These are phyloP conservation scores for Picea sitchensis DNA, from an alignment of 75 land plant genomes.

Conservation along the genomic window DNA sequence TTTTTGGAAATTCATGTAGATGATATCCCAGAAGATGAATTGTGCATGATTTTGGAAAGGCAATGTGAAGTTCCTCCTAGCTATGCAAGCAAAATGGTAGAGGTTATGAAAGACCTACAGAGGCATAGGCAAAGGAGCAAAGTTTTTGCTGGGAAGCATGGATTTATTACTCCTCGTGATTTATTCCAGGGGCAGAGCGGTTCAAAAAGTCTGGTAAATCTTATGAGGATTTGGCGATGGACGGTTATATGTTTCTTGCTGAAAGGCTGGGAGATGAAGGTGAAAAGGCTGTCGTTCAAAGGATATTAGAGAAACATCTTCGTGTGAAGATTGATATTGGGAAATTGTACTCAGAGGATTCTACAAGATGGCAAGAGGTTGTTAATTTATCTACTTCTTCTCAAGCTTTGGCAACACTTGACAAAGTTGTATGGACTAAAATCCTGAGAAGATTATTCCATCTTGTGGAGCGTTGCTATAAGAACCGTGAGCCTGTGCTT, in stretches of 20 bases:
- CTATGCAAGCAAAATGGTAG: conserved; percentile 91
- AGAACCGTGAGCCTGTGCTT: conserved; percentile 82
- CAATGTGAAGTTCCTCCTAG: conserved; percentile 77
- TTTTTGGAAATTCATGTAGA: conserved; percentile 97
- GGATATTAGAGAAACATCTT: conserved; percentile 59
- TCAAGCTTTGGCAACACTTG: conserved; percentile 16
- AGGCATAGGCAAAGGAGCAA: conserved; percentile 83
- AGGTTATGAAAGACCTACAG: conserved; percentile 90
- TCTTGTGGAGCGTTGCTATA: conserved; percentile 81
- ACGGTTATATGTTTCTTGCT: conserved; percentile 85
- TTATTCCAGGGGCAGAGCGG: conserved; percentile 93
- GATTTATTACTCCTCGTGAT: conserved; percentile 94
- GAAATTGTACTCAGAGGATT: conserved; percentile 41
- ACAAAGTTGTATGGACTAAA: conserved; percentile 78
- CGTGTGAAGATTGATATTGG: conserved; percentile 52
- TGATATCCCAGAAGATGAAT: conserved; percentile 90
- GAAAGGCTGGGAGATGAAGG: conserved; percentile 73
- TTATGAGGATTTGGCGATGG: conserved; percentile 85
- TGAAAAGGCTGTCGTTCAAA: conserved; percentile 71
- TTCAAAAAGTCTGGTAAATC: conserved; percentile 51
- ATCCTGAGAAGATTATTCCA: conserved; percentile 77
- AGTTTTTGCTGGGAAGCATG: conserved; percentile 98
- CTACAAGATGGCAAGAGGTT: conserved; percentile 10
- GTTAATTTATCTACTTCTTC: not conserved
- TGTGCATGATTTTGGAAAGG: conserved; percentile 65